These are phyloP conservation scores for Takashimella koratensis DNA, from an alignment of 1,284 basidiomycete genomes.

Conservation along the genomic window DNA sequence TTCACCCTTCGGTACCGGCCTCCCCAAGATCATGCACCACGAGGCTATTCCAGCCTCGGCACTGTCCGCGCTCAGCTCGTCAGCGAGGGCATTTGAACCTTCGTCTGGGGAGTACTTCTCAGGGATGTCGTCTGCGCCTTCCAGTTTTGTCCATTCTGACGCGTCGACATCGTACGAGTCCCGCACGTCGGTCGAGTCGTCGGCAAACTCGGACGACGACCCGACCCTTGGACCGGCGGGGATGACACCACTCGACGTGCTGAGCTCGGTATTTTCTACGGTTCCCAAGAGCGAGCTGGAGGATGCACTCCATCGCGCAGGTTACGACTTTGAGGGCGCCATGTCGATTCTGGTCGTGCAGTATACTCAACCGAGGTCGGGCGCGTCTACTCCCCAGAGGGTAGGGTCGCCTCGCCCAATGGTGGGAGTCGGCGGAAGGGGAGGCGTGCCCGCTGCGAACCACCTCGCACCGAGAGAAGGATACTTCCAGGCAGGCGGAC, in stretches of 20 bases:
- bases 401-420: slow-evolving; percentile 35
- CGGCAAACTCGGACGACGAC: slow-evolving; percentile 47
- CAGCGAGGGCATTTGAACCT: slow-evolving; percentile 42
- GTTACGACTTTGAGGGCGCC: slow-evolving; percentile 90
- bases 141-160: slow-evolving; percentile 17
- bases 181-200: slow-evolving; percentile 22
- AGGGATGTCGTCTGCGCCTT: slow-evolving; percentile 11
- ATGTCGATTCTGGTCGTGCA: slow-evolving; percentile 89
- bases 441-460: slow-evolving; percentile 14
- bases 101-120: background rate
- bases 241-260: slow-evolving; percentile 95
- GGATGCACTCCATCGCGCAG: slow-evolving; percentile 80
- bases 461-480: slow-evolving; percentile 32
- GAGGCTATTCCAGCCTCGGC: slow-evolving; percentile 6
- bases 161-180: slow-evolving; percentile 40
- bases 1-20: slow-evolving; percentile 52
- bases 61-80: slow-evolving; percentile 21
- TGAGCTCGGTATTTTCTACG: slow-evolving; percentile 85
- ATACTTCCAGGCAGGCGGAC: slow-evolving; percentile 43
- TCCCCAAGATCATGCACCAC: slow-evolving; percentile 32
- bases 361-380: slow-evolving; percentile 42
- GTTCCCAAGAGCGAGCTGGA: slow-evolving; percentile 87
- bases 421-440: slow-evolving; percentile 27
- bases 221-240: slow-evolving; percentile 55
- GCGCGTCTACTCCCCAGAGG: slow-evolving; percentile 43